Evolutionary conservation across 2,329 filamentous ascomycete genomes (phyloP), one percentile per base, ranked within the genome.

Genomic region (Phaeosphaeriaceae sp.): DNA sequence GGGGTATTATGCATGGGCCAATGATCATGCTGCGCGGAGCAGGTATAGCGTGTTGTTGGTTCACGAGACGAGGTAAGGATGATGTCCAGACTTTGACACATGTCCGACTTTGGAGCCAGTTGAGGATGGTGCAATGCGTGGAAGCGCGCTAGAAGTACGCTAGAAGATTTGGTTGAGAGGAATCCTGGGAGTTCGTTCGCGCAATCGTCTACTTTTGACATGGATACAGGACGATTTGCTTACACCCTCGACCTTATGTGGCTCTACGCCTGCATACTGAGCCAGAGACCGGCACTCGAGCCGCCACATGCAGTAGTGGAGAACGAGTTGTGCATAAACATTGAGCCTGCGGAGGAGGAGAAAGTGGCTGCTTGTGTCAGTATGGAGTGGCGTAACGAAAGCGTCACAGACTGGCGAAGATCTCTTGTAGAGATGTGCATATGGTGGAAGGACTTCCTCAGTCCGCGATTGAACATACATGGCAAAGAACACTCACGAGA

Each of bases 91-190:
- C 26, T 28, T 28, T 28, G 26, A n/a, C n/a, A n/a, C 54, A 24
- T 35, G 24, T 26, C 8, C 17, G 24, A 26, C 19, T 13, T 23
- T 28, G 5, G 26, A 28, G 26, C 9, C 5, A 28, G 26, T 28
- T 28, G 26, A 9, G 26, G 26, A 4, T 28, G 26, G 26, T n/a
- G 26, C 26, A 28, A 56, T 65, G 63, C 64, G 61, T 24, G 52
- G 66, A 69, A 71, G 60, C 46, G 48, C 53, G 60, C 63, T 70
- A 68, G 68, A 70, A 70, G 60, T 3, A 3, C 24, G 32, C 64
- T 69, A 68, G 68, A 70, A 40, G 35, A 8, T 59, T 42, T 50
- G 53, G 63, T 66, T 67, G 65, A 63, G 63, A 42, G 43, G 35
- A 21, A 47, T 48, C 52, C 47, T 43, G 46, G 30, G 3, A 30